Base-by-base conservation (phyloP, 441 rosid species). In the Codiaeum variegatum region DNA sequence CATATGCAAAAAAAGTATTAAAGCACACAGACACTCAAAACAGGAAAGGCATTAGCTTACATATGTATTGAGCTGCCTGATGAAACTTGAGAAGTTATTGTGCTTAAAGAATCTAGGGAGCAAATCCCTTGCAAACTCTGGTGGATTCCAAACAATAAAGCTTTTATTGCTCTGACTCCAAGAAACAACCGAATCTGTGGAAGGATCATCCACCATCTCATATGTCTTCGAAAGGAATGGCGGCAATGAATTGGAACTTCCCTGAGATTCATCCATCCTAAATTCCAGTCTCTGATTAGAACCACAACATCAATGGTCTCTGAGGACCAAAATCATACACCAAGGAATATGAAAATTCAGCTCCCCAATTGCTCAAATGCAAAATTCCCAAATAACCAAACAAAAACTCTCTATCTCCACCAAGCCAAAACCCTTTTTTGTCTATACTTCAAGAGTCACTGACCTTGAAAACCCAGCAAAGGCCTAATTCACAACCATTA, bases 61-160 rank as follows among this genome's bases (percentile, higher is more conserved):
- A 83, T 96, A 96, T 78, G 97, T 93, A 62, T 96, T 96, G 47
- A 96, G 97, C 86, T 96, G 99, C 46, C 97, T 90, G 81, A 93
- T 90, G 79, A 96, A 96, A 79, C 99, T 93, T 0, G 99, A 91
- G 81, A 91, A 96, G 70, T 93, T 93, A 77, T 79, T 91, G 78
- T 93, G 99, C 77, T 96, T 93, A 64, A 96, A 96, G 83, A 83
- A 93, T 74, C 62, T 93, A 0, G 99, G 98, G 77, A 96, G 91
- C 82, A 96, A 83, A 64, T 79, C 91, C 76, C 87, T 84, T 0
- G 97, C 79, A 62, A 93, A 90, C 69, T 90, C 94, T 0, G 85
- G 90, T 0, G 94, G 97, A 81, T 89, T 86, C 91, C 84, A 86
- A 52, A 93, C 99, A 32, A 88, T 74, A 79, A 96, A 96, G 70